These are phyloP conservation scores for Colletotrichum spinosum DNA, from an alignment of 2,329 filamentous ascomycete species.

Conservation along the genomic window DNA sequence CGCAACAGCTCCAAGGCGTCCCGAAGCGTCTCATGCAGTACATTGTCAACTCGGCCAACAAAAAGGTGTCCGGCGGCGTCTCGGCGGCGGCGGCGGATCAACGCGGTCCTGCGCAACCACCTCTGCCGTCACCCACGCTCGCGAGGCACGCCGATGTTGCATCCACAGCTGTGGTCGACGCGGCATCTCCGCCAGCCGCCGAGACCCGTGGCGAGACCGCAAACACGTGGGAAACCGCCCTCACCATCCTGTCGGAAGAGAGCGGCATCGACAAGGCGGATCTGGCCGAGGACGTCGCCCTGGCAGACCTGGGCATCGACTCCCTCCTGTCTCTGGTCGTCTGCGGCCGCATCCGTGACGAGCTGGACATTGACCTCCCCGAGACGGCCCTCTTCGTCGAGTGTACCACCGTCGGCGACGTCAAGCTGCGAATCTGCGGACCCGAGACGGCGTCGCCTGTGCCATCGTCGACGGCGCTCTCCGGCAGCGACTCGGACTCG, in stretches of 20 bases:
- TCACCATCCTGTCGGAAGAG: slow-evolving; percentile 68
- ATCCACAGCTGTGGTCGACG: slow-evolving; percentile 47
- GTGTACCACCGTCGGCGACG: slow-evolving; percentile 64
- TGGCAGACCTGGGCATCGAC: slow-evolving; percentile 69
- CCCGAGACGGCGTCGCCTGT: slow-evolving; percentile 57
- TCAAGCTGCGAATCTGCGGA: slow-evolving; percentile 57
- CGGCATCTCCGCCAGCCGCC: slow-evolving; percentile 54
- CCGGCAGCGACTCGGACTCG: slow-evolving; percentile 71
- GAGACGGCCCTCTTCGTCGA: slow-evolving; percentile 66
- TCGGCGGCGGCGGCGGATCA: slow-evolving; percentile 50
- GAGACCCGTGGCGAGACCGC: slow-evolving; percentile 59
- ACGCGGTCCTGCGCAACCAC: slow-evolving; percentile 58
- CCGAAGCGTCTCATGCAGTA: slow-evolving; percentile 74
- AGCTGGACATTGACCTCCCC: slow-evolving; percentile 64
- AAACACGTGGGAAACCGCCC: slow-evolving; percentile 60
- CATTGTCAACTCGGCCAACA: slow-evolving; percentile 60
- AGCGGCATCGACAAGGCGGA: slow-evolving; percentile 66
- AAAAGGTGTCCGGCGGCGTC: slow-evolving; percentile 54
- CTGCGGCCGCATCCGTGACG: slow-evolving; percentile 66
- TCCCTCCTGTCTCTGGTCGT: slow-evolving; percentile 71
- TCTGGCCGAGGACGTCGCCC: slow-evolving; percentile 66
- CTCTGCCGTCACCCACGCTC: slow-evolving; percentile 67
- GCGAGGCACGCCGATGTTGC: slow-evolving; percentile 57
- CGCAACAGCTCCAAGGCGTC: slow-evolving; percentile 69
- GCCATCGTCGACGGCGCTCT: slow-evolving; percentile 68